These are phyloP conservation scores for Syncephalastrum contaminatum DNA, from an alignment of 371 early-diverging fungal species.

Conservation along the genomic window DNA sequence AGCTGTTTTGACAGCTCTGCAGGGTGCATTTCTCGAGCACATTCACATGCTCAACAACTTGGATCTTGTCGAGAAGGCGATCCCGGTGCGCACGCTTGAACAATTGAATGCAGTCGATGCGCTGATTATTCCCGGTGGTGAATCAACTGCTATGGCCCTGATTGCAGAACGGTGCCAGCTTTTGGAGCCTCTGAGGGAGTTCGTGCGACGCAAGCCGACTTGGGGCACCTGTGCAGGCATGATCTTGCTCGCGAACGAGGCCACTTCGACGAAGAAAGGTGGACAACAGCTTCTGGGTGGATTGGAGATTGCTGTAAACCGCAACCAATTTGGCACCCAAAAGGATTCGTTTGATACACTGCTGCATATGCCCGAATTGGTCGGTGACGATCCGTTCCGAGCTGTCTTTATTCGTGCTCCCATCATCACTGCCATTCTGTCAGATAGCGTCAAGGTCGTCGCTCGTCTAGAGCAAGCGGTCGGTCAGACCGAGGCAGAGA, in stretches of 20 bases:
- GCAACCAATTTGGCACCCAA: constrained; percentile 95
- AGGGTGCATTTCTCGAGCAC: constrained; percentile 94
- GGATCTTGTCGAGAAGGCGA: constrained; percentile 58
- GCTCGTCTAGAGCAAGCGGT: constrained; percentile 50
- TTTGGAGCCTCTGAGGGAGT: constrained; percentile 73
- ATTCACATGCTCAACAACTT: constrained; percentile 70
- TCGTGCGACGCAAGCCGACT: constrained; percentile 74
- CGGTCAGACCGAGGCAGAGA: constrained; percentile 51
- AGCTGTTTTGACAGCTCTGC: constrained; percentile 62
- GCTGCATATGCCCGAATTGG: constrained; percentile 64
- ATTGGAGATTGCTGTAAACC: constrained; percentile 78
- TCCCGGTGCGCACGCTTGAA: constrained; percentile 70
- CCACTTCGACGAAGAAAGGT: constrained; percentile 73
- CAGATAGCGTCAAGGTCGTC: constrained; percentile 69
- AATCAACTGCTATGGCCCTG: constrained; percentile 90
- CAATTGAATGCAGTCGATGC: constrained; percentile 76
- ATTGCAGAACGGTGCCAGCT: constrained; percentile 84
- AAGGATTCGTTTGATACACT: constrained; percentile 81
- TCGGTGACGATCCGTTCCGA: constrained; percentile 56
- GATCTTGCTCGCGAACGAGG: constrained; percentile 85
- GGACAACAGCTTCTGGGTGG: constrained; percentile 87
- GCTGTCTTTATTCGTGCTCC: constrained; percentile 97
- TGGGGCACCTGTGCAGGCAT: constrained; percentile 98
- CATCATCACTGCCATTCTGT: constrained; percentile 70
- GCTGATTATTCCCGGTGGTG: constrained; percentile 94